These are phyloP conservation scores for Apium graveolens DNA, from an alignment of 129 eudicot species.

Conservation along the genomic window DNA sequence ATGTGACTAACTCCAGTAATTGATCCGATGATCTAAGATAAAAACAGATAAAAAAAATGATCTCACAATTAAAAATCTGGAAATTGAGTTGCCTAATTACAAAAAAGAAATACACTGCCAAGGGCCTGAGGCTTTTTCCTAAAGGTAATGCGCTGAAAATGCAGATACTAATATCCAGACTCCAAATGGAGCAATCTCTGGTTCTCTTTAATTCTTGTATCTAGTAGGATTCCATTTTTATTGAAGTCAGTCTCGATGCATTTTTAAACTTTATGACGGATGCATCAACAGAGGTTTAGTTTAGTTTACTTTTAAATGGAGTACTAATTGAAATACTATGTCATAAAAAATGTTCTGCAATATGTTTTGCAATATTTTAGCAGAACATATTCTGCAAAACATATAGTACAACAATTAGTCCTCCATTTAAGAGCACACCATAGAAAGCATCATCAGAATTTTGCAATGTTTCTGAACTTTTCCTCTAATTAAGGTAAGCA, in stretches of 20 bases:
- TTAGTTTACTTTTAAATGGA: no score
- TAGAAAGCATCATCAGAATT: not conserved
- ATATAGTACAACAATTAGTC: no score
- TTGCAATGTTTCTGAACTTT: not conserved
- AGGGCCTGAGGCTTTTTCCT: not conserved
- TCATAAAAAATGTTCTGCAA: no score
- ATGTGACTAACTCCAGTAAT: conserved; percentile 61
- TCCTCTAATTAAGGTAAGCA: not conserved
- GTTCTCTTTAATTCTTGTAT: not conserved
- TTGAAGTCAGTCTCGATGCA: not conserved
- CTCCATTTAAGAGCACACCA: no score
- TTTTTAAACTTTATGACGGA: not conserved
- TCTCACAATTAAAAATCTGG: not conserved
- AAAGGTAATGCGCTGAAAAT: not conserved
- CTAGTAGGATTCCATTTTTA: not conserved
- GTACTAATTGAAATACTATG: no score
- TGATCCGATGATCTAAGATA: conserved; percentile 62
- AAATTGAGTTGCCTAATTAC: not conserved
- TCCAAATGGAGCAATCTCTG: no score
- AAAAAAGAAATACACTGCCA: not conserved
- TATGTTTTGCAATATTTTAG: no score
- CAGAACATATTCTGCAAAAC: no score
- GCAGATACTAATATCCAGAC: not conserved
- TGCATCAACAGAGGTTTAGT: not conserved
- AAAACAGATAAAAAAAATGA: not conserved